Percentiles rank a stretch among this genome's conserved stretches.
Conservation (phyloP, 306 rosid species). For the Fagus crenata region DNA sequence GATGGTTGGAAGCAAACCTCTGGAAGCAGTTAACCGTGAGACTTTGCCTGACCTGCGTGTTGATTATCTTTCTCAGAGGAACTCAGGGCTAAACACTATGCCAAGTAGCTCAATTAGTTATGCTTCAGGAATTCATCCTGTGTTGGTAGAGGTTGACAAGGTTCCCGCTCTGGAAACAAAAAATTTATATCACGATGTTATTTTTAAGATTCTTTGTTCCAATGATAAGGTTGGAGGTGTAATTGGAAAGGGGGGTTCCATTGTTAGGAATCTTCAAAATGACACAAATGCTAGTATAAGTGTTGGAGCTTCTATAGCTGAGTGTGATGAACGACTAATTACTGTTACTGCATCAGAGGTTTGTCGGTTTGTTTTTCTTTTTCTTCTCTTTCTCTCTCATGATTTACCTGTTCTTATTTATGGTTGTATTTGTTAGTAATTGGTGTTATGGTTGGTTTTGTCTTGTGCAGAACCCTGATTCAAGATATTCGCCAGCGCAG, state of each 20-base stretch:
- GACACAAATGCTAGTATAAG: slow-evolving; percentile 87
- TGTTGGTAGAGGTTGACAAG: slow-evolving; percentile 59
- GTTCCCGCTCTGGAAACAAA: slow-evolving; percentile 49
- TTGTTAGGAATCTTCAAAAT: slow-evolving; percentile 77
- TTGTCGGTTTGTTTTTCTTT: slow-evolving; percentile 28
- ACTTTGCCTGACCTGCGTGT: slow-evolving; percentile 41
- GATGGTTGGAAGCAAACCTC: slow-evolving; percentile 50
- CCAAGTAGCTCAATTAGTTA: slow-evolving; percentile 57
- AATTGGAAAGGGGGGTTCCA: slow-evolving; percentile 88
- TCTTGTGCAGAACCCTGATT: slow-evolving; percentile 64
- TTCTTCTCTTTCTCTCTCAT: slow-evolving; percentile 18
- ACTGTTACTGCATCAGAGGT: slow-evolving; percentile 88
- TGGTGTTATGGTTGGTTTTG: slow-evolving; percentile 12
- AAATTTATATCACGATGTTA: slow-evolving; percentile 59
- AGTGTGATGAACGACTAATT: slow-evolving; percentile 78
- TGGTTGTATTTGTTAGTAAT: slow-evolving; percentile 17
- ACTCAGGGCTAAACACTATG: slow-evolving; percentile 45
- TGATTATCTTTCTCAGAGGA: slow-evolving; percentile 55
- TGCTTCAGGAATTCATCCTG: slow-evolving; percentile 57
- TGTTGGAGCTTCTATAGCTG: slow-evolving; percentile 62
- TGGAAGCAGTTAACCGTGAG: slow-evolving; percentile 52
- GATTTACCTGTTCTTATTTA: slow-evolving; percentile 2
- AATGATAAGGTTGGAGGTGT: slow-evolving; percentile 85
- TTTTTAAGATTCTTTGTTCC: slow-evolving; percentile 75
- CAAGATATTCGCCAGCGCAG: slow-evolving; percentile 87